These are phyloP conservation scores for Aureobasidium sp. DNA, from an alignment of 2,329 filamentous ascomycete species.

Conservation along the genomic window DNA sequence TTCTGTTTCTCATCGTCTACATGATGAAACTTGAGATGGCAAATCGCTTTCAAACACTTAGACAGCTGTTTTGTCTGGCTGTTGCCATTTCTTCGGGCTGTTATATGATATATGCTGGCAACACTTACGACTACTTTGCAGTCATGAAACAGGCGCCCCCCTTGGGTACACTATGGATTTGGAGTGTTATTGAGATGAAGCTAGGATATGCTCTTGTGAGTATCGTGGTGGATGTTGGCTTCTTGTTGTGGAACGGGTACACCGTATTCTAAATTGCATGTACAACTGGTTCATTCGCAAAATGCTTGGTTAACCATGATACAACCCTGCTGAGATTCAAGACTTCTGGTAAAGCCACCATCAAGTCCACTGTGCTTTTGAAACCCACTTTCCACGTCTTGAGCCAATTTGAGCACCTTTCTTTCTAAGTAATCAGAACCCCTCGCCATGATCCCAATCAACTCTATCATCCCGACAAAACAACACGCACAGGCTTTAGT, in stretches of 20 bases:
- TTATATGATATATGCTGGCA: conserved; percentile 75
- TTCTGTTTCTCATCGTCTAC: conserved; percentile 37
- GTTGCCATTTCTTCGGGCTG: conserved; percentile 57
- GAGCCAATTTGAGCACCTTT: too few relatives aligned
- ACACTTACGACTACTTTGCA: conserved; percentile 69
- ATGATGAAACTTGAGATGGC: conserved; percentile 33
- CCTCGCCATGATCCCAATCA: too few relatives aligned
- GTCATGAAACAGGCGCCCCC: conserved; percentile 91
- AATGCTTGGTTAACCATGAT: too few relatives aligned
- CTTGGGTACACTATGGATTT: conserved; percentile 83
- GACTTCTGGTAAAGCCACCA: too few relatives aligned
- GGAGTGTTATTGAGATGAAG: conserved; percentile 81
- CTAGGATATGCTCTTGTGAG: conserved; percentile 55
- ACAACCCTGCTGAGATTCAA: too few relatives aligned
- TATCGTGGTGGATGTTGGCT: conserved; percentile 41
- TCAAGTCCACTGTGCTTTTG: too few relatives aligned
- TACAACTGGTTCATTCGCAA: too few relatives aligned
- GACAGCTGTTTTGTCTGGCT: conserved; percentile 52
- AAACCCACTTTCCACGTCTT: too few relatives aligned
- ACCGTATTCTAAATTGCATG: conserved; percentile 29
- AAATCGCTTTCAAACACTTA: conserved; percentile 34
- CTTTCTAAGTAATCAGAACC: too few relatives aligned
- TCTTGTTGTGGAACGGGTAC: conserved; percentile 48
- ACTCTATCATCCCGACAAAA: neutral
- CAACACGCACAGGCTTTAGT: neutral